These are phyloP conservation scores for Phytophthora rubi DNA, from an alignment of 352 stramenopile species.

Conservation along the genomic window DNA sequence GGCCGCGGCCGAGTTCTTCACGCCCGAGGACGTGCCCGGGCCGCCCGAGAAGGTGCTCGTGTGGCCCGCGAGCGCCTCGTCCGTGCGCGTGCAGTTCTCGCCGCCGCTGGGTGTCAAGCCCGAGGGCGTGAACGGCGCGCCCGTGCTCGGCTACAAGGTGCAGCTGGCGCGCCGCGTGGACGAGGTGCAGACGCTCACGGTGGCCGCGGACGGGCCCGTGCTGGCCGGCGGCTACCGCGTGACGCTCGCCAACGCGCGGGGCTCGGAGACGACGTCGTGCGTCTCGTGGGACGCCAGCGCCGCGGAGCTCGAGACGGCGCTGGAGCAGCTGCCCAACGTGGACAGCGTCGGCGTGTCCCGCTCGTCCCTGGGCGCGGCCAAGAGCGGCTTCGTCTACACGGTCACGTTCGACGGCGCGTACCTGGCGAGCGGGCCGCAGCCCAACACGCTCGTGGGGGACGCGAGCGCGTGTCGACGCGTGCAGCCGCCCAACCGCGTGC, in stretches of 20 bases:
- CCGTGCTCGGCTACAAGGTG: conserved; percentile 81
- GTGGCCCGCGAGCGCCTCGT: conserved; percentile 48
- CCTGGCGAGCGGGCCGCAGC: conserved; percentile 62
- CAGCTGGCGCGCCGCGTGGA: conserved; percentile 74
- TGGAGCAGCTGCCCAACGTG: conserved; percentile 72
- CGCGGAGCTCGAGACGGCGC: conserved; percentile 69
- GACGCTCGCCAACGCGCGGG: conserved; percentile 51
- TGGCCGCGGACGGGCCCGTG: conserved; percentile 62
- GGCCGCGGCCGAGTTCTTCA: conserved; percentile 49
- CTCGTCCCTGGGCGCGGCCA: conserved; percentile 50
- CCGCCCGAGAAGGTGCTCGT: conserved; percentile 69
- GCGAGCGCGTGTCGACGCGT: conserved; percentile 43
- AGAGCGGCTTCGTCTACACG: conserved; percentile 75
- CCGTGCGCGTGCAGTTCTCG: conserved; percentile 70
- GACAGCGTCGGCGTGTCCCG: conserved; percentile 68
- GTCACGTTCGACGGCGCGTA: conserved; percentile 73
- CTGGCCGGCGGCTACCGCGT: conserved; percentile 62
- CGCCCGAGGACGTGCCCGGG: conserved; percentile 66
- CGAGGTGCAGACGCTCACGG: conserved; percentile 75
- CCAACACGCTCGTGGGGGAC: conserved; percentile 55
- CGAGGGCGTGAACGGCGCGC: conserved; percentile 72
- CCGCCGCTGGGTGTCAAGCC: conserved; percentile 60
- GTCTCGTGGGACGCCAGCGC: conserved; percentile 77
- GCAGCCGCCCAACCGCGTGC: conserved; percentile 51
- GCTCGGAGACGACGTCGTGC: conserved; percentile 49